These are phyloP conservation scores for Coprinopsis marcescibilis DNA, from an alignment of 768 basidiomycete species.

Conservation along the genomic window DNA sequence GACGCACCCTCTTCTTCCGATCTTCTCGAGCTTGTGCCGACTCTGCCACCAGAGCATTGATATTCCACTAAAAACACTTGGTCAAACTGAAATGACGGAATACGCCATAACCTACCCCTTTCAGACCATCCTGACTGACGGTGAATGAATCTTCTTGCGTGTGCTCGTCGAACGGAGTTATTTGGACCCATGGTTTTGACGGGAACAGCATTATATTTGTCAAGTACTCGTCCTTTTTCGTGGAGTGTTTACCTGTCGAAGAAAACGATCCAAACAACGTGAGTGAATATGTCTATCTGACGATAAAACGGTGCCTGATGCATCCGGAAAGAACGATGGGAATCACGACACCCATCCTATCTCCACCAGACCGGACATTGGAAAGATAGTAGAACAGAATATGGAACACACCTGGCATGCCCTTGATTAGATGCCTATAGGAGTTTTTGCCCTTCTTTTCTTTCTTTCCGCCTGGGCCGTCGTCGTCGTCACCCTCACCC, in stretches of 20 bases:
- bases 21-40: slow-evolving; percentile 74
- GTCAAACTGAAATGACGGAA: slow-evolving; percentile 10
- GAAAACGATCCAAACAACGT: slow-evolving; percentile 5
- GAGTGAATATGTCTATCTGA: slow-evolving; percentile 3
- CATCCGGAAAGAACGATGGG: too few relatives aligned
- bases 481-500: slow-evolving; percentile 47
- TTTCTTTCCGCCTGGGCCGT: slow-evolving; percentile 46
- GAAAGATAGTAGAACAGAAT: slow-evolving; percentile 5
- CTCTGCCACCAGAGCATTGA: slow-evolving; percentile 52
- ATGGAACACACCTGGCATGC: slow-evolving; percentile 54
- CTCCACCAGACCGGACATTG: slow-evolving; percentile 7
- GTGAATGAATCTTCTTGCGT: slow-evolving; percentile 72
- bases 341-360: slow-evolving; percentile 5
- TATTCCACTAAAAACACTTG: slow-evolving; percentile 54
- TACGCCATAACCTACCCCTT: slow-evolving; percentile 49
- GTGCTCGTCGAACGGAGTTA: slow-evolving; percentile 55
- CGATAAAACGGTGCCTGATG: too few relatives aligned
- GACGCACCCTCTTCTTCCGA: slow-evolving; percentile 67
- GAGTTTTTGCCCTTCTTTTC: slow-evolving; percentile 74
- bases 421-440: slow-evolving; percentile 74
- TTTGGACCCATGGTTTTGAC: slow-evolving; percentile 62
- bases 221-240: slow-evolving; percentile 75
- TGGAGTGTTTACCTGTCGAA: slow-evolving; percentile 63
- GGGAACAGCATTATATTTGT: slow-evolving; percentile 60
- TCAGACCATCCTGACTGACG: slow-evolving; percentile 65